phyloP scores from a whole-genome alignment of 345 rosid species.

The Gossypioides kirkii region DNA sequence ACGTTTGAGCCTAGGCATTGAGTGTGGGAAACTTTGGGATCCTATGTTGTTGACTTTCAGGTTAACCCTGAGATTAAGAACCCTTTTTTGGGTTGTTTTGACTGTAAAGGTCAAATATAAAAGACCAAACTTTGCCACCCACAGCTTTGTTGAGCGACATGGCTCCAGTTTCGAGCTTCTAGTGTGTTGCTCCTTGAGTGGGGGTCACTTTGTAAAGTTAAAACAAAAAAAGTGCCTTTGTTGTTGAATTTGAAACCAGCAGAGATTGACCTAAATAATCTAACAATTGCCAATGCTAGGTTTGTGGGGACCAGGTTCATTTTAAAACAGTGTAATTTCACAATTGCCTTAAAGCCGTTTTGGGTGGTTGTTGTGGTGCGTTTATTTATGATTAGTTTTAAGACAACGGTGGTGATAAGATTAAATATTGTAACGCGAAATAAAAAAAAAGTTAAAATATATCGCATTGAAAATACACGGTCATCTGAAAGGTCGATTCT shows the following conservation, averaged over 20 bases:
- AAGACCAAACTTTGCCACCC: background rate
- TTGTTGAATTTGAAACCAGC: background rate
- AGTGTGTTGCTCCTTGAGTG: background rate
- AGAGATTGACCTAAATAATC: background rate
- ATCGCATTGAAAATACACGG: too few relatives aligned
- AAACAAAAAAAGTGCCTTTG: background rate
- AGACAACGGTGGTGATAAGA: too few relatives aligned
- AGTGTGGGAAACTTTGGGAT: background rate
- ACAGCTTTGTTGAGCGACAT: background rate
- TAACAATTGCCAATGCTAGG: background rate
- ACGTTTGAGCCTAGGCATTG: too few relatives aligned
- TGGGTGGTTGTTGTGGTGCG: too few relatives aligned
- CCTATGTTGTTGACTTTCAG: constrained; percentile 7
- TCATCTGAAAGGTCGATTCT: too few relatives aligned
- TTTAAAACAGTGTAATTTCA: background rate
- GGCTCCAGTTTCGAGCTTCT: background rate
- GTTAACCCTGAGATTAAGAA: background rate
- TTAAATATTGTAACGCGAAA: too few relatives aligned
- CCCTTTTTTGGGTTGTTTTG: background rate
- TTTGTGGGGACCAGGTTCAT: background rate
- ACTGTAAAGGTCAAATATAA: background rate
- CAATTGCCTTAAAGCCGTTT: background rate
- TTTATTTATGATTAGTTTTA: too few relatives aligned
- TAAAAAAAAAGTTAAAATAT: too few relatives aligned
- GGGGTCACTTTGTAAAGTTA: background rate